These are phyloP conservation scores for Dothiorella sarmentorum DNA, from an alignment of 2,329 filamentous ascomycete genomes.

Conservation along the genomic window DNA sequence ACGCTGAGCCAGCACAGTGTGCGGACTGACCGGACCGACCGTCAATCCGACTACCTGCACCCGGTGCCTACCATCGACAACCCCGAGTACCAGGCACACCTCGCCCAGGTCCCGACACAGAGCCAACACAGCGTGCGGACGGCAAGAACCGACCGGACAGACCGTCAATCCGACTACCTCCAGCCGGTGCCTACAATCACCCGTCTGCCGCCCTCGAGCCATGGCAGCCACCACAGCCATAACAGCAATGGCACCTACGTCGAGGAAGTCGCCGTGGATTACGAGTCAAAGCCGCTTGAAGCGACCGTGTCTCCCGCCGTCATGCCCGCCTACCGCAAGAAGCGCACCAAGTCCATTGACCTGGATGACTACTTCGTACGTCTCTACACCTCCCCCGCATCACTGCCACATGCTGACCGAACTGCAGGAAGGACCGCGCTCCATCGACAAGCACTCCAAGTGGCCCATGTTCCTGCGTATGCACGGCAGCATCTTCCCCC, in stretches of 20 bases:
- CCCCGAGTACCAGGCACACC: no score
- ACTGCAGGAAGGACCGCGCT: conserved; percentile 53
- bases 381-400: conserved; percentile 21
- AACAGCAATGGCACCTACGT: conserved; percentile 13
- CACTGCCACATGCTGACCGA: conserved; percentile 2
- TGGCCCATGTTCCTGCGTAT: conserved; percentile 72
- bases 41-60: background rate
- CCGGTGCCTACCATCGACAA: background rate
- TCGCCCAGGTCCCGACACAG: background rate
- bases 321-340: conserved; percentile 21
- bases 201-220: conserved; percentile 7
- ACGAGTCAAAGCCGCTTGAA: conserved; percentile 13
- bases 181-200: background rate
- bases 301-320: background rate
- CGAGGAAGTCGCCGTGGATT: background rate
- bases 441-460: conserved; percentile 71
- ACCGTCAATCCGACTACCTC: background rate
- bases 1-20: conserved; percentile 6
- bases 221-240: conserved; percentile 11
- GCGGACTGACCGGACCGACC: background rate
- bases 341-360: conserved; percentile 31
- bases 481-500: conserved; percentile 71
- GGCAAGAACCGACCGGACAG: background rate
- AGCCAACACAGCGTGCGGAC: background rate
- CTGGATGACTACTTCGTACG: conserved; percentile 61